A percentile compares a stretch with the other conserved stretches of the same genome.
Conservation (phyloP, 2,329 filamentous ascomycete genomes). For the Colletotrichum sp. region DNA sequence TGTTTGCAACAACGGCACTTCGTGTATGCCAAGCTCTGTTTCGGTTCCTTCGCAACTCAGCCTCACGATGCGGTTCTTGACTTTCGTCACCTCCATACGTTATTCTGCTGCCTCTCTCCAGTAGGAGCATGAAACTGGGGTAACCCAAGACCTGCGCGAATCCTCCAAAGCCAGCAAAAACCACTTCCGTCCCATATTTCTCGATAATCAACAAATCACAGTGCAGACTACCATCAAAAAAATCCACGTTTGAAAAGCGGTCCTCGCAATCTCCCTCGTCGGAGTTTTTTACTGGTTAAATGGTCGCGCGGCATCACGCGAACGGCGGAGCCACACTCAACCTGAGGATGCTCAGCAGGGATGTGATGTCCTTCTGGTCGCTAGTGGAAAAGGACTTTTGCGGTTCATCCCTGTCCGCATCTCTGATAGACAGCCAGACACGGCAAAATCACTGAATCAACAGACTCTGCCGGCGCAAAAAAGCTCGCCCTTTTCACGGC, state of each 20-base stretch:
- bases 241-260: background rate
- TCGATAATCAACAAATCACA: background rate
- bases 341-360: background rate
- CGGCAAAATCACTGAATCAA: background rate
- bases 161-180: background rate
- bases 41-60: background rate
- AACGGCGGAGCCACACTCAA: background rate
- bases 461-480: background rate
- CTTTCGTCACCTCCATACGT: background rate
- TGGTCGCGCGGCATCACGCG: background rate
- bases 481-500: background rate
- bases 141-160: background rate
- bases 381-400: accelerated
- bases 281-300: background rate
- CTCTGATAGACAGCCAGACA: background rate
- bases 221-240: background rate
- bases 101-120: background rate
- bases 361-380: background rate
- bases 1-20: background rate
- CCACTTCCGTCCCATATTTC: background rate
- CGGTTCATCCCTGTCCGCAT: background rate
- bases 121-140: background rate
- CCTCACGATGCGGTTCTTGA: background rate
- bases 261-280: background rate
- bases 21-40: background rate